phyloP scores from a whole-genome alignment of 805 yeast species.

The Pichia rugopelliculosa region DNA sequence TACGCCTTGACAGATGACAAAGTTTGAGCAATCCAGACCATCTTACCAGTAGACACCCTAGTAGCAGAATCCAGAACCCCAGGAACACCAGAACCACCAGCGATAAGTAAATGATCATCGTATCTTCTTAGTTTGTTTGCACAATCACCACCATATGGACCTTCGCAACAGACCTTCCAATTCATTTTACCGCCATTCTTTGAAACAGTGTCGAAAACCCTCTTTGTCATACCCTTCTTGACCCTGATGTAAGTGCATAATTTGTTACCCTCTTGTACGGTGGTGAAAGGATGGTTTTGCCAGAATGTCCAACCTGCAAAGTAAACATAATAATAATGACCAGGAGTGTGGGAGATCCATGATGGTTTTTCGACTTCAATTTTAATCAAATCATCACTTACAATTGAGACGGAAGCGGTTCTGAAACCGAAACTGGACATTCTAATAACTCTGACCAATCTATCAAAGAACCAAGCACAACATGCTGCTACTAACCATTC shows the following conservation, averaged over 20 bases:
- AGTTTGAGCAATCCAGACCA: conserved; percentile 2
- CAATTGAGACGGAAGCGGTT: conserved; percentile 11
- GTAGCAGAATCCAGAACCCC: not conserved
- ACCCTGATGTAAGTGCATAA: not conserved
- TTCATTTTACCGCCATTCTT: not conserved
- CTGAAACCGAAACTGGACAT: conserved; percentile 18
- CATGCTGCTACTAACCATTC: conserved; percentile 31
- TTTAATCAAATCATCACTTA: conserved; percentile 7
- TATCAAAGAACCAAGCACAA: conserved; percentile 46
- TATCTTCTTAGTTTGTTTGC: not conserved
- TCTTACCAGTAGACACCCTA: not conserved
- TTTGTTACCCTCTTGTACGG: not conserved
- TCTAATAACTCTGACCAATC: conserved; percentile 36
- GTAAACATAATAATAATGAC: not conserved
- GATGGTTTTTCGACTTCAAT: conserved; percentile 4
- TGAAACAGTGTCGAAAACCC: not conserved
- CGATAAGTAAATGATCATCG: not conserved
- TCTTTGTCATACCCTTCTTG: not conserved
- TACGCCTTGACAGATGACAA: not conserved
- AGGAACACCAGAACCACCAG: not conserved
- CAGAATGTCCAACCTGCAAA: not conserved
- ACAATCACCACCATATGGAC: not conserved
- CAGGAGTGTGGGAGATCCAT: not conserved
- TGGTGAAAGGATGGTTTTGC: not conserved
- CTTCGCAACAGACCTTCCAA: not conserved